A percentile compares a stretch with the other conserved stretches of the same genome.
Conservation (phyloP, 2,329 filamentous ascomycete genomes). For the Ophiosphaerella herpotricha region DNA sequence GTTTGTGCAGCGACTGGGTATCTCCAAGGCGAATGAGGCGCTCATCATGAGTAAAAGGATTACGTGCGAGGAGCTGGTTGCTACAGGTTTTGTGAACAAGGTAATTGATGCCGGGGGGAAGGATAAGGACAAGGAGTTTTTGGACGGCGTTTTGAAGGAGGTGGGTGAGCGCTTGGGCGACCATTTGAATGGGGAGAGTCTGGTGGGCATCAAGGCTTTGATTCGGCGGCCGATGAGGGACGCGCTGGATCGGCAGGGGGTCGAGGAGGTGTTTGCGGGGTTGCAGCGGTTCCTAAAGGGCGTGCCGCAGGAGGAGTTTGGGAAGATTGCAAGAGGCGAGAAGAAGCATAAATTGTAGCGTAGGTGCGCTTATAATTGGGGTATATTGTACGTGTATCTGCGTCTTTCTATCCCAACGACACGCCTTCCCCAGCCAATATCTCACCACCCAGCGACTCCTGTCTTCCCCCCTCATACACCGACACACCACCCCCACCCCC, state of each 20-base stretch:
- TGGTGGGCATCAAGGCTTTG: slow-evolving; percentile 83
- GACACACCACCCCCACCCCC: neutral
- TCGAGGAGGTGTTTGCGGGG: slow-evolving; percentile 83
- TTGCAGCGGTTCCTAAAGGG: slow-evolving; percentile 79
- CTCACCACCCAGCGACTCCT: slow-evolving; percentile 36
- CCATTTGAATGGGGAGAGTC: slow-evolving; percentile 78
- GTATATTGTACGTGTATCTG: neutral
- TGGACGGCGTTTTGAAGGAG: slow-evolving; percentile 73
- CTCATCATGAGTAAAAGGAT: slow-evolving; percentile 88
- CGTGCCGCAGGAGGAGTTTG: slow-evolving; percentile 86
- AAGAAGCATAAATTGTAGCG: slow-evolving; percentile 89
- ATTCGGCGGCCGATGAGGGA: slow-evolving; percentile 76
- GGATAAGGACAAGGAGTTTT: slow-evolving; percentile 69
- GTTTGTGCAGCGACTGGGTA: slow-evolving; percentile 79
- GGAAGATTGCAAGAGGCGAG: slow-evolving; percentile 80
- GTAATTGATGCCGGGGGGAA: slow-evolving; percentile 66
- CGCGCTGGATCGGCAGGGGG: slow-evolving; percentile 74
- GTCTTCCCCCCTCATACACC: slow-evolving; percentile 6
- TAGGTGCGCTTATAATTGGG: neutral
- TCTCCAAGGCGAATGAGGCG: slow-evolving; percentile 85
- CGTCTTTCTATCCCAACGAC: slow-evolving; percentile 30
- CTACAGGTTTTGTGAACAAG: slow-evolving; percentile 83
- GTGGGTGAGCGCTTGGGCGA: slow-evolving; percentile 79
- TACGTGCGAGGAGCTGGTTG: slow-evolving; percentile 70
- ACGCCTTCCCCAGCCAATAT: slow-evolving; percentile 40